phyloP scores from a whole-genome alignment of 805 yeast genomes.

The Candida taoyuanica region DNA sequence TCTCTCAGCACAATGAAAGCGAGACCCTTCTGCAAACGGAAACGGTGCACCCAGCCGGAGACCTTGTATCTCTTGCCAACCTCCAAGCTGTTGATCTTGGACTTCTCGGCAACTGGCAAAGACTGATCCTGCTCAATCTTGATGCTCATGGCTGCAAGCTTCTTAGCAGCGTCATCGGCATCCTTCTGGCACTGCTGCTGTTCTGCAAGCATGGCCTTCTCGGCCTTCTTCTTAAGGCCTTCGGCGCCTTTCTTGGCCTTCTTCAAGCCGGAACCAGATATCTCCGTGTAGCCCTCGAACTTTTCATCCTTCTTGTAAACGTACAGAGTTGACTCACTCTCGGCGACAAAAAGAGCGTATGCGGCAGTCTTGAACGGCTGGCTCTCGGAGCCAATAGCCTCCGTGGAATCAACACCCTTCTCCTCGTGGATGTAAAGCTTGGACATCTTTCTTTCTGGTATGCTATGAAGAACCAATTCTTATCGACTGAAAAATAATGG shows the following conservation, averaged over 20 bases:
- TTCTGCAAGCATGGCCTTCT: conserved; percentile 50
- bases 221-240: conserved; percentile 69
- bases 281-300: conserved; percentile 60
- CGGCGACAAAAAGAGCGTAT: conserved; percentile 57
- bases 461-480: not conserved
- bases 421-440: conserved; percentile 66
- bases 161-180: conserved; percentile 67
- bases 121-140: conserved; percentile 67
- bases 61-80: conserved; percentile 71
- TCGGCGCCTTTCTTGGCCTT: conserved; percentile 97
- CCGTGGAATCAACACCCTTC: conserved; percentile 59
- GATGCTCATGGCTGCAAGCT: conserved; percentile 77
- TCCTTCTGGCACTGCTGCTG: conserved; percentile 48
- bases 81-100: conserved; percentile 49
- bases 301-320: conserved; percentile 48
- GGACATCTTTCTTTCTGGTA: conserved; percentile 18
- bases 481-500: not conserved
- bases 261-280: conserved; percentile 86
- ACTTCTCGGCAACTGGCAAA: conserved; percentile 61
- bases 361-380: conserved; percentile 81
- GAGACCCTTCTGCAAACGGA: conserved; percentile 88
- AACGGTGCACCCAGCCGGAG: conserved; percentile 95
- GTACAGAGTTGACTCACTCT: conserved; percentile 43
- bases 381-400: conserved; percentile 58
- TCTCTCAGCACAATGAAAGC: conserved; percentile 91